Conservation (phyloP, 768 basidiomycete species). For the Podaxis sp. region DNA sequence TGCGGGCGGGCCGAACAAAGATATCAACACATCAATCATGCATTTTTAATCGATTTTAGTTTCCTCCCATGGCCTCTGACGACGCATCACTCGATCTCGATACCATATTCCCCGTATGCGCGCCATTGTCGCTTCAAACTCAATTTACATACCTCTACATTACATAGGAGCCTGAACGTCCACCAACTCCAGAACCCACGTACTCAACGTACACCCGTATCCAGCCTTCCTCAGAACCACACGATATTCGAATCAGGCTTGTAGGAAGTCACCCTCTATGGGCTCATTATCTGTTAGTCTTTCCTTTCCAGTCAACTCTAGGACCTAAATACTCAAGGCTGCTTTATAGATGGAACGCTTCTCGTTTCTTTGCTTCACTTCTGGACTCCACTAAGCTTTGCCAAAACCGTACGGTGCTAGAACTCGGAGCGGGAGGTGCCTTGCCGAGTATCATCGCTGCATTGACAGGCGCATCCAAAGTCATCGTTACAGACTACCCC, state of each 20-base stretch:
- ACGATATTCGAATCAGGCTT: slow-evolving; percentile 57
- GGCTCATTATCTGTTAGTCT: slow-evolving; percentile 72
- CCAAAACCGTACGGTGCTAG: slow-evolving; percentile 55
- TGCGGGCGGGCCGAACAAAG: background rate
- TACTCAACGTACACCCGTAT: slow-evolving; percentile 48
- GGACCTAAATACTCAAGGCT: background rate
- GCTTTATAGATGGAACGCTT: slow-evolving; percentile 73
- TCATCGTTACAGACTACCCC: slow-evolving; percentile 91
- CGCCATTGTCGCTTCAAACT: background rate
- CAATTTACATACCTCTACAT: slow-evolving; percentile 10
- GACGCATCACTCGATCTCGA: slow-evolving; percentile 39
- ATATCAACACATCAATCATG: background rate
- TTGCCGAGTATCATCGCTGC: slow-evolving; percentile 79
- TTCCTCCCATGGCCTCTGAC: slow-evolving; percentile 22
- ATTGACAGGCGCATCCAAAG: slow-evolving; percentile 37
- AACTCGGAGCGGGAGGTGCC: slow-evolving; percentile 93
- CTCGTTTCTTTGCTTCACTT: slow-evolving; percentile 68
- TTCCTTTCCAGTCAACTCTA: background rate
- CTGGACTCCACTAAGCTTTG: slow-evolving; percentile 56
- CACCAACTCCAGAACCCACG: slow-evolving; percentile 67
- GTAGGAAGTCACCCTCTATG: slow-evolving; percentile 82
- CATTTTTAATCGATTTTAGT: background rate
- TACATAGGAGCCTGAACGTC: slow-evolving; percentile 63
- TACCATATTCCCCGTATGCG: slow-evolving; percentile 49
- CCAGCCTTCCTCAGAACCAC: slow-evolving; percentile 9